These are phyloP conservation scores for Tetracentron sinense DNA, from an alignment of 164 flowering plant genomes.

Conservation along the genomic window DNA sequence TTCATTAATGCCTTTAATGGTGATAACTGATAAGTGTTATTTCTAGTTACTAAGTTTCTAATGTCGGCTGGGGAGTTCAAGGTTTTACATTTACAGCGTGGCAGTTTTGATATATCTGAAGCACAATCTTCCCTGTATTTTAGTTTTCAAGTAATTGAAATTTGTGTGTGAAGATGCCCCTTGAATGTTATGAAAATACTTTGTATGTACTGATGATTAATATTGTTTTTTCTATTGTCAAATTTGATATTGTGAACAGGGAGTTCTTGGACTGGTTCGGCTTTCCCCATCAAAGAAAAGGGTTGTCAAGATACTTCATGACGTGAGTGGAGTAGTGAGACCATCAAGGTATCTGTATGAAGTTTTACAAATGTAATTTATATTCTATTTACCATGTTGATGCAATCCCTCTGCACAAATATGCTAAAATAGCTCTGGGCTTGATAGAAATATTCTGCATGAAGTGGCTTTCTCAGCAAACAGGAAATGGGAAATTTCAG, in stretches of 20 bases:
- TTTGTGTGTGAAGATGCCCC: not conserved
- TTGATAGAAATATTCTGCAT: not conserved
- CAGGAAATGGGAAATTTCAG: not conserved
- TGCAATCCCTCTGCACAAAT: not conserved
- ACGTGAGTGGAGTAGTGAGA: slow-evolving; percentile 46
- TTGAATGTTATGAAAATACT: not conserved
- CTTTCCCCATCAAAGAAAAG: slow-evolving; percentile 49
- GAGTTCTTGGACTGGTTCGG: slow-evolving; percentile 33
- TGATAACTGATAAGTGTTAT: no score
- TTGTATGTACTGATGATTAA: not conserved
- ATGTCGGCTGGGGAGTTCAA: no score
- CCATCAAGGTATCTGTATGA: slow-evolving; percentile 46
- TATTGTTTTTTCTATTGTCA: not conserved
- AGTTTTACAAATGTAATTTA: not conserved
- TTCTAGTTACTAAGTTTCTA: no score
- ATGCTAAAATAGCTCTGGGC: not conserved
- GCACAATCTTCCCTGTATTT: no score
- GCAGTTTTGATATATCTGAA: no score
- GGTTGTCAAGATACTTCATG: slow-evolving; percentile 43
- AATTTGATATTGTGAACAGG: slow-evolving; percentile 17
- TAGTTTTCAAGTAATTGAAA: not conserved
- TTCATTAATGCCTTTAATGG: no score
- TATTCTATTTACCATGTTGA: not conserved
- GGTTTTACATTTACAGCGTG: no score
- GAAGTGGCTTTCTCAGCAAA: no score